Evolutionary conservation across 768 basidiomycete species (phyloP).

Genomic region (Boletus edulis): DNA sequence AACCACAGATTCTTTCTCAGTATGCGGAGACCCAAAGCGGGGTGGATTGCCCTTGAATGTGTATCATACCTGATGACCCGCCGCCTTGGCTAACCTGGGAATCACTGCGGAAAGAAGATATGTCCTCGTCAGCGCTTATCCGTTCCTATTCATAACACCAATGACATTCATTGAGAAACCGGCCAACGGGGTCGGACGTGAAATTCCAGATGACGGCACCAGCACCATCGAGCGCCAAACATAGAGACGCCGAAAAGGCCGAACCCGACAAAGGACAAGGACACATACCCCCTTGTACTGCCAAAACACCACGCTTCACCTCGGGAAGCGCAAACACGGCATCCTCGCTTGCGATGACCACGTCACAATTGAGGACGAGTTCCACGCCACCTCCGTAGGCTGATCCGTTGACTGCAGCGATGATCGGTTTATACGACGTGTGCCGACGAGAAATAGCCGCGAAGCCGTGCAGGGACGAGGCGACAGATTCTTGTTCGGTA

Average conservation of each 20-base stretch:
- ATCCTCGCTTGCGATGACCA: slow-evolving; percentile 65
- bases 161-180: neutral
- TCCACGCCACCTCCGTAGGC: slow-evolving; percentile 68
- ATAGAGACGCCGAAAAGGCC: neutral
- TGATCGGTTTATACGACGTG: slow-evolving; percentile 63
- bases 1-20: slow-evolving; percentile 12
- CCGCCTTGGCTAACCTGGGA: slow-evolving; percentile 59
- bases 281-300: slow-evolving; percentile 63
- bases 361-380: slow-evolving; percentile 71
- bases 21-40: slow-evolving; percentile 6
- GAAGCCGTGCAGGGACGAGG: slow-evolving; percentile 55
- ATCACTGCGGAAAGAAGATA: slow-evolving; percentile 45
- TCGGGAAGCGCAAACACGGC: slow-evolving; percentile 76
- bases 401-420: slow-evolving; percentile 79
- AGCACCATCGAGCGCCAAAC: neutral
- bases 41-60: slow-evolving; percentile 1
- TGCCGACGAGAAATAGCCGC: slow-evolving; percentile 69
- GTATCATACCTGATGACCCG: slow-evolving; percentile 70
- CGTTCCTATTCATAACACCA: slow-evolving; percentile 3
- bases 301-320: slow-evolving; percentile 74
- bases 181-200: neutral
- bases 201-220: neutral
- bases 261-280: neutral
- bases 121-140: slow-evolving; percentile 10
- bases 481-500: slow-evolving; percentile 43